Evolutionary conservation across 2,329 filamentous ascomycete species (phyloP), one percentile per base, ranked within the genome.

Genomic region (Madurella mycetomatis): DNA sequence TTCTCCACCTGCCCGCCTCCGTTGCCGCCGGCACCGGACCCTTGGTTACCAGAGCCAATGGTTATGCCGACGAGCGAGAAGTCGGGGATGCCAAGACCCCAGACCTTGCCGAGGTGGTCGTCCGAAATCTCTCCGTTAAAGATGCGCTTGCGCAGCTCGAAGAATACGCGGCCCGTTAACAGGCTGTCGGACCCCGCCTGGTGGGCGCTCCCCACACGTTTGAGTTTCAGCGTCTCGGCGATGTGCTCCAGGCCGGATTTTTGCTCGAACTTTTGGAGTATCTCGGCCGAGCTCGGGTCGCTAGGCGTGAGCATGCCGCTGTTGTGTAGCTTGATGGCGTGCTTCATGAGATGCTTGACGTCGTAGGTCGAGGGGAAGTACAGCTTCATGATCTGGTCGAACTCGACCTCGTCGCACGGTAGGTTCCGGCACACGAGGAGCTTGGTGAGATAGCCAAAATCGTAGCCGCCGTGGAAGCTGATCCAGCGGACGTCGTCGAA

Each of bases 391-490:
- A 92, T 82, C 65, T 86, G 83, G 68, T 95, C 88, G 70, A 97
- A 99, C 60, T 94, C 86, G 47, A 86, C 81, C 69, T 97, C 94
- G 62, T 95, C 90, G 63, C 91, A 88, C 0, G 94, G 94, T 8
- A 99, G 78, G 43, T 87, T 84, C 61, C 85, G 82, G 72, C 88
- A 88, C 54, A 89, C 86, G 69, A 99, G 85, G 54, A 96, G 85
- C 74, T 99, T 99, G 67, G 95, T 92, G 45, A 99, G 78, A 67
- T 97, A 97, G 47, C 92, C 94, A 72, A 99, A 97, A 74, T 99
- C 94, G 72, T 99, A 99, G 57, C 92, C 94, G 30, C 90, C 94
- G 70, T 99, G 94, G 73, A 97, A 97, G 4, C 90, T 95, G 60
- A 99, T 89, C 94, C 94, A 99, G 69, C 90, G 87, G 52, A 96